These are phyloP conservation scores for Alnus glutinosa DNA, from an alignment of 306 rosid species.

Conservation along the genomic window DNA sequence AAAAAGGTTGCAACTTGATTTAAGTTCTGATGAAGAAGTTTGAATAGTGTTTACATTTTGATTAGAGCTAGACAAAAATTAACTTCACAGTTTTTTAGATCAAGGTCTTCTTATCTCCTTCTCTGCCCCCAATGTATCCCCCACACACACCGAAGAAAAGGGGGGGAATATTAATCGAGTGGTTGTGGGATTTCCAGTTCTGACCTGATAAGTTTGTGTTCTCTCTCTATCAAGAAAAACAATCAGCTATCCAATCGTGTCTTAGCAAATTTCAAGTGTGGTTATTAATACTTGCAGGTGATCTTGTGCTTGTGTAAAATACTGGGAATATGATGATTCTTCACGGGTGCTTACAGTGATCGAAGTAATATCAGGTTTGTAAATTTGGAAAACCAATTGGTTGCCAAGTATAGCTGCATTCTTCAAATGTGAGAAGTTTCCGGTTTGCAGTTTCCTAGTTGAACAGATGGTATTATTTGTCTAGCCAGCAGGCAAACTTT, in stretches of 20 bases:
- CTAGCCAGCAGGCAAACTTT: conserved; percentile 47
- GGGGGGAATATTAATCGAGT: neutral
- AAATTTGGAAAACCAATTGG: conserved; percentile 48
- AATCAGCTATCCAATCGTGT: neutral
- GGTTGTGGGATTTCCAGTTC: too few species aligned
- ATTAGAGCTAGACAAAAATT: neutral
- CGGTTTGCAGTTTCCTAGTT: conserved; percentile 30
- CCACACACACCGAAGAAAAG: neutral
- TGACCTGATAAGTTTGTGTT: too few species aligned
- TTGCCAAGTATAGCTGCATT: conserved; percentile 43
- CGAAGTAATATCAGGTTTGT: conserved; percentile 36
- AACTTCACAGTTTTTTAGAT: neutral
- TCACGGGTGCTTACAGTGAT: conserved; percentile 50
- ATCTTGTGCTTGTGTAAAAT: conserved; percentile 39
- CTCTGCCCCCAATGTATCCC: neutral
- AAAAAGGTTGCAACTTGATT: neutral
- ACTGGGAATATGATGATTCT: conserved; percentile 50
- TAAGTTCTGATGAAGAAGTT: neutral
- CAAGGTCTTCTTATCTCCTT: neutral
- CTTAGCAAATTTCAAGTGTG: conserved; percentile 1
- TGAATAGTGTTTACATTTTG: neutral
- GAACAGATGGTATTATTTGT: conserved; percentile 43
- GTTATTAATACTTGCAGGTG: conserved; percentile 48
- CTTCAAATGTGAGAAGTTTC: conserved; percentile 50
- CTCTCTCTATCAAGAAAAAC: neutral